Evolutionary conservation across 164 flowering plant genomes (phyloP).

Genomic region (Kingdonia uniflora): DNA sequence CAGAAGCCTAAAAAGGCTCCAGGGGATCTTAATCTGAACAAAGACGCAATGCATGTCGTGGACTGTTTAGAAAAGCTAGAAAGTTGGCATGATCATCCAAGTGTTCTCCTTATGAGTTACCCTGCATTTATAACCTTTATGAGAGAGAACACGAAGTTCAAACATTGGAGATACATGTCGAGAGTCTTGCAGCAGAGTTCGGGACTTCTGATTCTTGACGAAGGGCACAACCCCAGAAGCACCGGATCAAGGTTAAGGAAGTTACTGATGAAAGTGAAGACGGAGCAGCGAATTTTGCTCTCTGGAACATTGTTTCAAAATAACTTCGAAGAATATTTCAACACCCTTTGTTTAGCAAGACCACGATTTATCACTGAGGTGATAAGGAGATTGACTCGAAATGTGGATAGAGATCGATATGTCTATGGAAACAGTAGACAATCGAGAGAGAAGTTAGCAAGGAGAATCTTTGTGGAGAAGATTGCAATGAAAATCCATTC

Average conservation of each 20-base stretch:
- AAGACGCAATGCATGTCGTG: slow-evolving; percentile 56
- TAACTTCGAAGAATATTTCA: slow-evolving; percentile 88
- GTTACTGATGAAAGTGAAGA: slow-evolving; percentile 72
- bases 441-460: slow-evolving; percentile 49
- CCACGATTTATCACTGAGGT: slow-evolving; percentile 73
- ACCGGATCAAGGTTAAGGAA: slow-evolving; percentile 76
- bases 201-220: slow-evolving; percentile 76
- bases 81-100: slow-evolving; percentile 84
- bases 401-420: slow-evolving; percentile 28
- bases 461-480: slow-evolving; percentile 61
- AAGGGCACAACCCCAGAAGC: slow-evolving; percentile 98
- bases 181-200: slow-evolving; percentile 59
- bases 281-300: slow-evolving; percentile 62
- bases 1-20: slow-evolving; percentile 14
- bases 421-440: slow-evolving; percentile 15
- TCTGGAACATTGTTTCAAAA: slow-evolving; percentile 93
- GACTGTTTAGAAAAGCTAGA: slow-evolving; percentile 80
- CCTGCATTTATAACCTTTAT: slow-evolving; percentile 64
- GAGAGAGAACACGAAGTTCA: slow-evolving; percentile 47
- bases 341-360: slow-evolving; percentile 80
- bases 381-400: slow-evolving; percentile 44
- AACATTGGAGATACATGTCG: slow-evolving; percentile 58
- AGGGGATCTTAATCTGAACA: slow-evolving; percentile 34
- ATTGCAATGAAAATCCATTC: slow-evolving; percentile 60
- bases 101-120: slow-evolving; percentile 90